A percentile compares a stretch with the other conserved stretches of the same genome.
These are phyloP conservation scores for Didymosphaeria variabile DNA, from an alignment of 2,329 filamentous ascomycete genomes.

Conservation along the genomic window DNA sequence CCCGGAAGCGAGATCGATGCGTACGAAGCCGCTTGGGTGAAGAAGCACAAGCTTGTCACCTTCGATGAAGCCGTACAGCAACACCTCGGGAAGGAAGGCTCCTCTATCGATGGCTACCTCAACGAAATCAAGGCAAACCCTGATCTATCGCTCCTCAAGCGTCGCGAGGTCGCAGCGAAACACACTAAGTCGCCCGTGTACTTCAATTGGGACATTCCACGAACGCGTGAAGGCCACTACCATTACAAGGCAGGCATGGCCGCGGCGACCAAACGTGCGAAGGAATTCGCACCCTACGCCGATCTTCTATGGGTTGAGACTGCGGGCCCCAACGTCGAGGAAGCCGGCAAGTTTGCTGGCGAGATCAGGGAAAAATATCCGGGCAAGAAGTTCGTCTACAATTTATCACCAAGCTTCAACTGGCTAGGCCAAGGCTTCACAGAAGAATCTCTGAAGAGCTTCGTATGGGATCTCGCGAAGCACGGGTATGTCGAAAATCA, in stretches of 20 bases:
- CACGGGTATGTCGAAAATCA: slow-evolving; percentile 74
- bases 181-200: slow-evolving; percentile 74
- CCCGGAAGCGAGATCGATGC: slow-evolving; percentile 81
- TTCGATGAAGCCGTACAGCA: slow-evolving; percentile 90
- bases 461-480: slow-evolving; percentile 95
- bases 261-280: slow-evolving; percentile 90
- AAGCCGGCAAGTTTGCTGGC: slow-evolving; percentile 77
- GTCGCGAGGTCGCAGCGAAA: slow-evolving; percentile 74
- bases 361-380: slow-evolving; percentile 76
- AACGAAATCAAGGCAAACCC: slow-evolving; percentile 68
- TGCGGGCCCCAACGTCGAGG: slow-evolving; percentile 82
- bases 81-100: slow-evolving; percentile 73
- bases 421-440: slow-evolving; percentile 97
- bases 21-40: slow-evolving; percentile 89
- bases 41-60: slow-evolving; percentile 81
- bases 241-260: slow-evolving; percentile 85
- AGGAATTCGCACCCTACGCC: slow-evolving; percentile 89
- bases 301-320: slow-evolving; percentile 98
- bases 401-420: slow-evolving; percentile 96
- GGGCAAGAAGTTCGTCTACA: slow-evolving; percentile 93
- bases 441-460: slow-evolving; percentile 81
- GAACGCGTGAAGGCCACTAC: slow-evolving; percentile 93
- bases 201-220: slow-evolving; percentile 91
- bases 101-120: slow-evolving; percentile 74
- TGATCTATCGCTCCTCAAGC: slow-evolving; percentile 79